Base-by-base conservation (phyloP, 2,329 filamentous ascomycete species). In the Colletotrichum somersetense region DNA sequence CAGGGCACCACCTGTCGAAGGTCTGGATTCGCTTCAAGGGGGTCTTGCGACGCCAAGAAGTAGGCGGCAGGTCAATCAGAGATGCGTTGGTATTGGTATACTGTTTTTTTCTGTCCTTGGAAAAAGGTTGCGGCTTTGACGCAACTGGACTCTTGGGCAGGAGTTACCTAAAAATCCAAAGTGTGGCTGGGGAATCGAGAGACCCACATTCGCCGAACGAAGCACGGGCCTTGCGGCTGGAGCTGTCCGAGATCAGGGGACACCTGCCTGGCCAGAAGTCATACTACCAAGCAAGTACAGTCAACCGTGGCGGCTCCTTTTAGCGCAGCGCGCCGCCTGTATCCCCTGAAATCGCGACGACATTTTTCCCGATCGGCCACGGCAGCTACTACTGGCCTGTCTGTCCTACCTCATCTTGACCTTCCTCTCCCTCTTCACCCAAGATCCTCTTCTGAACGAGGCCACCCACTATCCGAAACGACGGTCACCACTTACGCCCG, bases 331-430 rank as follows among this genome's bases (percentile, higher is more conserved):
- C 69, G 66, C 69, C 59, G 59, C 66, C 69, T 38, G 59, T 66
- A 48, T 72, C 70, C 70, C 70, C 70, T 72, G 66, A 72, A 72
- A 70, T 72, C 70, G 70, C 70, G 70, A 72, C 66, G 66, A 72
- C 70, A 65, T 56, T 72, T 72, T 72, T 65, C 70, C 70, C 70
- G 66, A 72, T 68, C 70, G 55, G 53, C 48, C 61, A 64, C 66
- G 44, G 50, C 26, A 69, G 58, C 58, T 64, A 38, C 57, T 30
- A 26, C 62, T 55, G 48, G 62, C 50, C 61, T 63, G 33, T 38
- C 61, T 63, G 33, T 38, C 33, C 20, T 53, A 52, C 61, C 48
- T 42, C 61, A 20, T 42, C n/a, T 53, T 46, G 35, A 64, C 7
- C 69, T 40, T 59, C 46, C 52, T 44, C 23, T 53, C n/a, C 46